Conservation (phyloP, 768 basidiomycete species). For the Leucocoprinus birnbaumii region DNA sequence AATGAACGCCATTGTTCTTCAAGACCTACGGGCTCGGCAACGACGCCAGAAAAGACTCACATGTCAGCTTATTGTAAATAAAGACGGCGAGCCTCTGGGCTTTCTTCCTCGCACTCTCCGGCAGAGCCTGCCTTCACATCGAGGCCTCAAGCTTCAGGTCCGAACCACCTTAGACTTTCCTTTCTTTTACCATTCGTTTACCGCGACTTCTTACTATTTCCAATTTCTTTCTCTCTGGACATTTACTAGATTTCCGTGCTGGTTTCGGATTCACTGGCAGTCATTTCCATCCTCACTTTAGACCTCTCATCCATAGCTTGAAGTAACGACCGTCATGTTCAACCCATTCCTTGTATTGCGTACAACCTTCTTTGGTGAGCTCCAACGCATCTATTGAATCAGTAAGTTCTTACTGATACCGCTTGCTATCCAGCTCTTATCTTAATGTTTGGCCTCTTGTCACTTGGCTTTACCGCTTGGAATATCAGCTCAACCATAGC, state of each 20-base stretch:
- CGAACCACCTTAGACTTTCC: too few relatives aligned
- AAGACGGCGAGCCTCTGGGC: neutral
- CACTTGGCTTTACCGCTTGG: conserved; percentile 58
- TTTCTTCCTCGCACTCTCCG: conserved; percentile 21
- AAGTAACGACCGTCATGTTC: conserved; percentile 22
- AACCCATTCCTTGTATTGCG: conserved; percentile 58
- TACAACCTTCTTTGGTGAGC: conserved; percentile 55
- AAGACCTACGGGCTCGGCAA: neutral
- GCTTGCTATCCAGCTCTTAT: conserved; percentile 38
- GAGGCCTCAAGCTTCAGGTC: neutral
- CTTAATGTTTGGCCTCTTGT: conserved; percentile 46
- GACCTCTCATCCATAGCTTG: neutral
- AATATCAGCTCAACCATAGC: conserved; percentile 40
- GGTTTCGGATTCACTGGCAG: conserved; percentile 2
- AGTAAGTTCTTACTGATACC: neutral
- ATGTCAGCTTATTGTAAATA: conserved; percentile 1
- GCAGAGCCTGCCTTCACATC: conserved; percentile 18
- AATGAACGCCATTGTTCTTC: neutral
- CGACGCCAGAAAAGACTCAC: neutral
- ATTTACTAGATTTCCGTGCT: conserved; percentile 5
- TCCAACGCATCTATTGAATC: neutral
- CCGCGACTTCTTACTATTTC: conserved; percentile 1
- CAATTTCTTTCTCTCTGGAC: conserved; percentile 2
- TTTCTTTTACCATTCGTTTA: conserved; percentile 6
- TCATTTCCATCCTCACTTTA: neutral